Evolutionary conservation across 208 protist species (phyloP), one percentile per base, ranked within the genome.

Genomic region (Strigomonas galati): DNA sequence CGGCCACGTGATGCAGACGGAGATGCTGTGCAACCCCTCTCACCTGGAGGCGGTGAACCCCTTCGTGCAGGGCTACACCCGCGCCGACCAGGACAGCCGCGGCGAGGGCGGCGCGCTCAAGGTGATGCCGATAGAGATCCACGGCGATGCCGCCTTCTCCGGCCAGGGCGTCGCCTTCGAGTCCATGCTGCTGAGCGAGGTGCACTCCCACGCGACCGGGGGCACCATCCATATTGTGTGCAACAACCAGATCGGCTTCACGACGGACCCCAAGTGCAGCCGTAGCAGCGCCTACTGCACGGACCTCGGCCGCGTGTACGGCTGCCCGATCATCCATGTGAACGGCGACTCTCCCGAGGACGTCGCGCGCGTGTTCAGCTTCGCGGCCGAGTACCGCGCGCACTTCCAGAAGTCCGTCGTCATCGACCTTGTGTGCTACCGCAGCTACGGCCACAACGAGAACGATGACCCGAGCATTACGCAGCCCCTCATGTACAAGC

Each of bases 161-260:
- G 98, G 98, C 7, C 97, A 99, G 81, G 97, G 98, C 56, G 84
- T 99, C 15, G 85, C 98, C 59, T 99, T 99, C 72, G 98, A 99
- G 78, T 96, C 95, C 6, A 94, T 99, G 77, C 91, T 90, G 58
- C 84, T 99, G 15, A 89, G 81, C 23, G 88, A 98, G 65, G 80
- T 99, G 30, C 72, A 85, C 24, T 78, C 95, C 58, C 98, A 98
- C 68, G 74, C 85, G 46, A 98, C 97, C 12, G 97, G 98, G 53
- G 98, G 98, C 69, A 99, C 97, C 9, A 89, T 99, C 62, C 98
- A 99, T 81, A 87, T 99, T 27, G 93, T 99, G 52, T 96, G 99
- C 53, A 99, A 99, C 85, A 99, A 99, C 78, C 98, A 99, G 86
- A 98, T 99, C 78, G 97, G 98, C 72, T 99, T 99, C 84, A 99